A percentile compares a stretch with the other conserved stretches of the same genome.
phyloP scores from a whole-genome alignment of 495 filamentous ascomycete species.

The Neurospora sp. region DNA sequence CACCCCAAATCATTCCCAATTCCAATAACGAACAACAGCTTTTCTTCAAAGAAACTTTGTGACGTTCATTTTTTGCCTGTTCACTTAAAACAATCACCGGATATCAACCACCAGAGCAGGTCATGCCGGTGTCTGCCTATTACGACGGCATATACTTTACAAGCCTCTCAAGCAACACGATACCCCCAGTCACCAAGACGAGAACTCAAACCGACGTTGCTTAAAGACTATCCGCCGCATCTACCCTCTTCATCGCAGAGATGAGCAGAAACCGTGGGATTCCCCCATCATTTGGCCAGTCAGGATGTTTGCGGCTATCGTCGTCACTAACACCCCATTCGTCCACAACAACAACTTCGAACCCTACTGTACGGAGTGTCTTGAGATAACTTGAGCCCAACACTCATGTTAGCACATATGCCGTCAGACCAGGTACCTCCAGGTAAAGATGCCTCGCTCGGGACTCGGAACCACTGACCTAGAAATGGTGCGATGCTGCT shows the following conservation, averaged over 20 bases:
- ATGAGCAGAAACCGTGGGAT: background rate
- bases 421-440: background rate
- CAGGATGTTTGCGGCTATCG: background rate
- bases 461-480: background rate
- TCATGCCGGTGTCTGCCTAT: background rate
- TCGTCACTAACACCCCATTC: background rate
- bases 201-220: background rate
- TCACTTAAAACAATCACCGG: background rate
- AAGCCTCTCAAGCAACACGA: background rate
- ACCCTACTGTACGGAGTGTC: background rate
- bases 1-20: background rate
- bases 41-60: background rate
- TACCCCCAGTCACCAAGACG: background rate
- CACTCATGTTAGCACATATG: background rate
- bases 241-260: background rate
- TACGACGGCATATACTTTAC: background rate
- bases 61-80: background rate
- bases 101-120: background rate
- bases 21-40: too few relatives aligned
- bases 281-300: conserved; percentile 1
- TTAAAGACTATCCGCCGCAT: background rate
- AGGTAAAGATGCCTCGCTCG: background rate
- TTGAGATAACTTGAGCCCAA: background rate
- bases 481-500: conserved; percentile 26
- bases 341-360: background rate